Evolutionary conservation across 805 yeast genomes (phyloP), one percentile per base, ranked within the genome.

Genomic region (Ogataea nakhonphanomensis): DNA sequence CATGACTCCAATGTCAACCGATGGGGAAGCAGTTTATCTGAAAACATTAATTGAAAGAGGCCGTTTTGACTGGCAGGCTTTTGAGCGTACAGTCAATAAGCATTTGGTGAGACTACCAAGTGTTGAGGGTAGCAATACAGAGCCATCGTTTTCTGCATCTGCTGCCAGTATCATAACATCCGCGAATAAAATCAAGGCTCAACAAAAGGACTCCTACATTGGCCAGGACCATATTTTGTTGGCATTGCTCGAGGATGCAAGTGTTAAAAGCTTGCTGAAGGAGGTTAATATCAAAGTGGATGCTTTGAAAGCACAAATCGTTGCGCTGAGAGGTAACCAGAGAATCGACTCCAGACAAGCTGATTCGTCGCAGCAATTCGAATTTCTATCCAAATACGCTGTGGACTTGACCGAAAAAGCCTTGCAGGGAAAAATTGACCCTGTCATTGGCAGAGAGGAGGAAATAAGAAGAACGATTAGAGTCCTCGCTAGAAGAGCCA

Each of bases 381-480:
- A 93, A 62, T 93, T 87, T 56, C 70, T 93, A 54, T 68, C 76
- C 45, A 93, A 93, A 61, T 93, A 93, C 63, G 96, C 98, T 44
- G 77, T 84, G 50, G 97, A 93, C 63, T 76, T 93, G 72, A 93
- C 99, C 1, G 95, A 87, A 55, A 80, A 79, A 62, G 99, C 99
- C 8, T 73, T 95, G 50, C 81, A 84, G 59, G 99, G 99, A 59
- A 88, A 86, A 61, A 79, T 93, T 44, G 99, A 93, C 65, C 99
- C 99, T 3, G 99, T 93, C 31, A 93, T 93, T 59, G 99, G 99
- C 41, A 84, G 99, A 69, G 99, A 93, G 64, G 99, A 93, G 65
- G 99, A 93, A 68, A 93, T 93, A 51, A 78, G 98, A 67, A 76
- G 97, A 51, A 87, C 96, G 24, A 91, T 93, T 44, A 78, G 98